phyloP scores from a whole-genome alignment of 2,329 filamentous ascomycete genomes.

The Coniochaeta ligniaria region DNA sequence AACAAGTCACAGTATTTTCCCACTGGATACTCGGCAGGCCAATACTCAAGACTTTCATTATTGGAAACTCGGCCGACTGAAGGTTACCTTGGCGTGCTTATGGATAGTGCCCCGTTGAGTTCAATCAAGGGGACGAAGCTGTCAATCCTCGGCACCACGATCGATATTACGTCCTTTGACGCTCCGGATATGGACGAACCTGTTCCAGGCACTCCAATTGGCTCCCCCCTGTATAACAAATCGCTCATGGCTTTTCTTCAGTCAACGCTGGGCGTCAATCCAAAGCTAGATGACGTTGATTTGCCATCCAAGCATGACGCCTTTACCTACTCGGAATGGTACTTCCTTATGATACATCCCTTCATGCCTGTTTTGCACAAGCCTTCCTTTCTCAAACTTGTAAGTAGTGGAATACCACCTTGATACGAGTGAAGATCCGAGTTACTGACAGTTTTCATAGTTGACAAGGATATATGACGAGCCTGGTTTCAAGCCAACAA shows the following conservation, averaged over 20 bases:
- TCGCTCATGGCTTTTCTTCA: slow-evolving; percentile 65
- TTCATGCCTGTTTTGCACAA: slow-evolving; percentile 75
- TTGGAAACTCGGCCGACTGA: slow-evolving; percentile 43
- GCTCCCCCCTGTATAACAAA: slow-evolving; percentile 55
- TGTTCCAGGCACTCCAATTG: slow-evolving; percentile 18
- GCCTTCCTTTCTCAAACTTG: slow-evolving; percentile 61
- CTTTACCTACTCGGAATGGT: slow-evolving; percentile 66
- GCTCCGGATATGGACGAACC: slow-evolving; percentile 60
- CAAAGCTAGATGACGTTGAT: slow-evolving; percentile 43
- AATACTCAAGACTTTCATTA: slow-evolving; percentile 21
- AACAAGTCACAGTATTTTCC: not conserved
- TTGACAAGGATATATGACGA: slow-evolving; percentile 65
- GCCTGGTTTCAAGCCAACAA: slow-evolving; percentile 50
- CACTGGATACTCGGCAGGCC: slow-evolving; percentile 4
- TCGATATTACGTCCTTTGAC: slow-evolving; percentile 69
- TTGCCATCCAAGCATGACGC: slow-evolving; percentile 60
- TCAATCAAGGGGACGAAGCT: slow-evolving; percentile 69
- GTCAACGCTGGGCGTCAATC: slow-evolving; percentile 55
- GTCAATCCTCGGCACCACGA: slow-evolving; percentile 72
- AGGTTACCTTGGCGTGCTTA: slow-evolving; percentile 59
- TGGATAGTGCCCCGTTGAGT: slow-evolving; percentile 58
- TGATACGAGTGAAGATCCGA: not conserved
- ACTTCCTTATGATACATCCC: slow-evolving; percentile 63
- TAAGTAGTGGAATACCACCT: slow-evolving; percentile 29
- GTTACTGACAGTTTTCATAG: slow-evolving; percentile 25